Base-by-base conservation (phyloP, 495 filamentous ascomycete genomes). In the Hypoxylon cercidicola region DNA sequence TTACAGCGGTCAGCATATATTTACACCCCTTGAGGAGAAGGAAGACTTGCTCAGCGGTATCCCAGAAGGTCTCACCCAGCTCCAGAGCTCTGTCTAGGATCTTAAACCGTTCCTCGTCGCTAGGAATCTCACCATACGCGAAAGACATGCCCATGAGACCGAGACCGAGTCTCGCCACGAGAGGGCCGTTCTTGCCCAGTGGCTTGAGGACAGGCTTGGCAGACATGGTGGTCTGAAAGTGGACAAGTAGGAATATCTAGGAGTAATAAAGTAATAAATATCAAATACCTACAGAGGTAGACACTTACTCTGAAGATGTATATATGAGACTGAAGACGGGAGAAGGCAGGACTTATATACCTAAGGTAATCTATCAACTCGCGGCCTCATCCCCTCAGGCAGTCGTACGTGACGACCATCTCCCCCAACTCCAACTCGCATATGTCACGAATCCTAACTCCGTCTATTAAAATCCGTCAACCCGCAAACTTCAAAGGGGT, bases 31-130 rank as follows among this genome's bases (percentile, higher is more conserved):
- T 48, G 30, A 1, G 19, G 12, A 35, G 21, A 21, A 15, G 0
- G 1, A 13, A 28, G 19, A 62, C 72, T 41, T 60, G 73, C 70
- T 75, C 72, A 16, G 72, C n/a, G n/a, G 57, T 82, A 64, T 90
- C 88, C 88, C 88, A 90, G 54, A 84, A 84, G 0, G 63, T 82
- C 34, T 80, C 74, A 1, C 88, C 88, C 11, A 83, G 69, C 50
- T 84, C 78, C 44, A 82, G 57, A n/a, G 82, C 84, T 3, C 81
- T 80, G 59, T 87, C 83, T 0, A 84, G 78, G 18, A 87, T 4
- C 9, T 68, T 64, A 43, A 86, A 81, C n/a, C 79, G 78, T 23
- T 82, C 81, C 51, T 81, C 77, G 39, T 85, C 79, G 25, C 62
- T 61, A 0, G 75, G 61, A 13, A 66, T 8, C 0, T 60, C 12